Evolutionary conservation across 331 rosid genomes (phyloP), one percentile per base, ranked within the genome.

Genomic region (Rhamnella rubrinervis): DNA sequence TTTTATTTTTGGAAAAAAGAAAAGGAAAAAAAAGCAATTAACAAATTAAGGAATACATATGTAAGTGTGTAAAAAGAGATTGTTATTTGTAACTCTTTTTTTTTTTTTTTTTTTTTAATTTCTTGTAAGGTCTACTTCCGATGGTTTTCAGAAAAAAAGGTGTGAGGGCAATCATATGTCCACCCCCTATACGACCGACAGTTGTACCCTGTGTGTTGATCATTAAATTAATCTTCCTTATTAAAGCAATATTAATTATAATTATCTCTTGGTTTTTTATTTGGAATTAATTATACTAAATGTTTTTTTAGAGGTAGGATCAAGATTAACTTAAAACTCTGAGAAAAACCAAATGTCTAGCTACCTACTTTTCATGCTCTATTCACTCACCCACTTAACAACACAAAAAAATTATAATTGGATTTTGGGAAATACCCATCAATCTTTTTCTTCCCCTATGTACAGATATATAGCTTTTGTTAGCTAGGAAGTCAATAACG

Each of bases 61-160:
- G 87, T 77, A 82, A 78, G 84, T 63, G 89, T 82, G 81, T 77
- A 85, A 88, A 93, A 83, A 83, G 88, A 83, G 89, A 76, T 87
- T 89, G 87, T 64, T 84, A 71, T 79, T 77, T 77, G 76, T 78
- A 72, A 49, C 55, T 62, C 41, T 59, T 61, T 11, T 66, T 6
- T 14, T 41, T 74, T 71, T 39, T 59, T 63, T 62, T n/a, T n/a
- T n/a, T n/a, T n/a, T n/a, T n/a, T n/a, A n/a, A 75, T 60, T 61
- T 37, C 38, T 31, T 55, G 81, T 74, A 78, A 77, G 66, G 77
- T 78, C 70, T 81, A 63, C 72, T 68, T 80, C 78, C 76, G 86
- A 80, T 81, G 86, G 85, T 76, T 85, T 81, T 72, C 73, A 70
- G 83, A 75, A 66, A 23, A 23, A 63, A 80, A 79, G 89, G 89